Evolutionary conservation across 1,284 basidiomycete species (phyloP), one percentile per base, ranked within the genome.

Genomic region (Malassezia arunalokei): DNA sequence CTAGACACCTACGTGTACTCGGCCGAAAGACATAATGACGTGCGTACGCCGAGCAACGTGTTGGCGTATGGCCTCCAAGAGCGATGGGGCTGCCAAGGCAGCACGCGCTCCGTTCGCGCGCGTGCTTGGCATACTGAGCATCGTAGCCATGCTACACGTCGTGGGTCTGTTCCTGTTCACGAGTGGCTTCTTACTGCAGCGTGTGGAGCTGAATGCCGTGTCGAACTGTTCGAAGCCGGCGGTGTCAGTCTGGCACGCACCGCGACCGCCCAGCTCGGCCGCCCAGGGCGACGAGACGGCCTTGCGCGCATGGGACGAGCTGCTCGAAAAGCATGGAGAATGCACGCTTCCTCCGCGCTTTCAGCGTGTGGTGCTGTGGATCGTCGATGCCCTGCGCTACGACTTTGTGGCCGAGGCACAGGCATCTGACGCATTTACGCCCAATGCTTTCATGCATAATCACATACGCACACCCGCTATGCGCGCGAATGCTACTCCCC

Each of bases 311-410:
- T 72, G 69, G 69, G 47, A 62, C 3, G 40, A 49, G 1, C 30
- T 37, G 14, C 41, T 67, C 5, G 31, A 38, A 12, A 59, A 56
- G 0, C 1, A 32, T 9, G 60, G 56, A 8, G 70, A 71, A 39
- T 71, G 68, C 50, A 59, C 58, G 27, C 43, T 73, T 8, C 57
- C 61, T 0, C 47, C 62, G 17, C 61, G 56, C 8, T 65, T 64
- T 27, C 43, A 27, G 6, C 63, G 85, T 60, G 84, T 86, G 7
- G 79, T 98, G 31, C 59, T 96, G 30, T 78, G 96, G 63, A 81
- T 96, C 54, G 86, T 99, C 59, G 94, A 98, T 73, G 82, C 94
- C 0, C 79, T 98, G 15, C 83, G 94, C 1, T 94, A 89, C 68
- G 92, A 99, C 76, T 98, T 96, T 72, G 76, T 98, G 49, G 81